Base-by-base conservation (phyloP, 2,329 filamentous ascomycete species). In the Pseudopithomyces maydicus region DNA sequence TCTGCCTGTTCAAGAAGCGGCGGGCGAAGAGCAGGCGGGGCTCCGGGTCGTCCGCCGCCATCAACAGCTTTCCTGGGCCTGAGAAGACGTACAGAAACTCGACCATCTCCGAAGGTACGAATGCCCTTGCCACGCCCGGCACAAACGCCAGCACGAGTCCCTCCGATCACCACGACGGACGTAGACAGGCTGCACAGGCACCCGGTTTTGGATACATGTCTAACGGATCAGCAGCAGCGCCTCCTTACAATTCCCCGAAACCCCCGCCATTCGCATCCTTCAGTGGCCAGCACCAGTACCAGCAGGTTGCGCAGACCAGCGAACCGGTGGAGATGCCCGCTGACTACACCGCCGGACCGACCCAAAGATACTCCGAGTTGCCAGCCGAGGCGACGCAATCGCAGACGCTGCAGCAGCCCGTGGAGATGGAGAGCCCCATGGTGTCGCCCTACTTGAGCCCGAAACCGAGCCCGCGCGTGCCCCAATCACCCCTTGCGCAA, bases 321-420 rank as follows among this genome's bases (percentile, higher is more conserved):
- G 45, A 42, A 26, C 50, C 69, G 61, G 0, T 44, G 15, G 69
- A 72, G 53, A 63, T 71, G 15, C 68, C 66, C n/a, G 67, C 62
- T 12, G 61, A 61, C 3, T 39, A 42, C 23, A 58, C 62, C 5
- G 44, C 51, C 12, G 41, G 26, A 49, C 51, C 8, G 2, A 56
- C 32, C 14, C 55, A 66, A 19, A 58, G 60, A 19, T 62, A 61
- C 22, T 69, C 68, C 1, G 67, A 68, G 38, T 55, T 70, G 14
- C 66, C 68, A 17, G 64, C 59, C 8, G 59, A 55, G 38, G 47
- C 45, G 17, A 23, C 26, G 6, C 12, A 26, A 32, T 3, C n/a
- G 11, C 14, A 33, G n/a, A 2, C 41, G 8, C 32, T 23, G 15
- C 45, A 45, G 14, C 44, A 20, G 26, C 33, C 50, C 19, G 56